Evolutionary conservation across 1,284 basidiomycete species (phyloP).

Genomic region (Bjerkandera adusta): DNA sequence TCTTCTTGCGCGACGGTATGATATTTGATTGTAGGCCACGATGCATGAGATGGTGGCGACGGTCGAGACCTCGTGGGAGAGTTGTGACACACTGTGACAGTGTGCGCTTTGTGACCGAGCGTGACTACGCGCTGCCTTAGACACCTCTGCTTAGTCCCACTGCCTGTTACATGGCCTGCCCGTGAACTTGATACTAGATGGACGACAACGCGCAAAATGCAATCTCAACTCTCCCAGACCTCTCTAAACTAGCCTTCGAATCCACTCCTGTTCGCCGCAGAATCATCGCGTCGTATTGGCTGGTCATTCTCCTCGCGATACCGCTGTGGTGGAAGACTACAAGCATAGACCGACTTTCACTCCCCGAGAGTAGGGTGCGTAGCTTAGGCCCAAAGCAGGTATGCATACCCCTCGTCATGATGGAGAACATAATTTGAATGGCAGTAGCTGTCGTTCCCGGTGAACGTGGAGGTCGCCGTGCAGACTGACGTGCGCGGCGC

Average conservation of each 20-base stretch:
- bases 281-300: conserved; percentile 75
- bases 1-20: no score
- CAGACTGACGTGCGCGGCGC: not conserved
- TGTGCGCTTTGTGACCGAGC: no score
- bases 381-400: conserved; percentile 44
- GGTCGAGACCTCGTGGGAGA: no score
- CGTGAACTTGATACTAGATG: no score
- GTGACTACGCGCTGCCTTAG: no score
- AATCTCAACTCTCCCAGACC: conserved; percentile 13
- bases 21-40: no score
- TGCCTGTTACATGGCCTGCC: no score
- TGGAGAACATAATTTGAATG: conserved; percentile 12
- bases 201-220: no score
- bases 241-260: conserved; percentile 52
- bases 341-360: conserved; percentile 74
- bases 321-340: conserved; percentile 92
- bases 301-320: conserved; percentile 66
- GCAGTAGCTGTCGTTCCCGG: conserved; percentile 47
- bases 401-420: not conserved
- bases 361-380: conserved; percentile 65
- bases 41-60: no score
- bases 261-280: conserved; percentile 43
- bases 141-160: no score
- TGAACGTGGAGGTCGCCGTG: conserved; percentile 36
- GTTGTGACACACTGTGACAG: no score